Conservation (phyloP, 108 stramenopile species). For the Nannochloropsis oceanica region DNA sequence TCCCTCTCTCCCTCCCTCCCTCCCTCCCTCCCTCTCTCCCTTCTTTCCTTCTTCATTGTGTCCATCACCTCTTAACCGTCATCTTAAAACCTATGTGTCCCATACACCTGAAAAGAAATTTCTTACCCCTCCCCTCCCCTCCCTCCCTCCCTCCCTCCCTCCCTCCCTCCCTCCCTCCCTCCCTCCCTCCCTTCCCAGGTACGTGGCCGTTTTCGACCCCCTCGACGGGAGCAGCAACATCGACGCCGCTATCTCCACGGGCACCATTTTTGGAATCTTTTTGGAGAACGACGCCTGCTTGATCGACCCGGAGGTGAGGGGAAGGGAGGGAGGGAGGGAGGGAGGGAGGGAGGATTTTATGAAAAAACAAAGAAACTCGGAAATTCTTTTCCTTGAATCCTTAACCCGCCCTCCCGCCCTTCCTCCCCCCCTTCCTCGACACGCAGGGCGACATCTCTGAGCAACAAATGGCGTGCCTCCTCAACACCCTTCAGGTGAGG, state of each 20-base stretch:
- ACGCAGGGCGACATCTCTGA: too few species aligned
- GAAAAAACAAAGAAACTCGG: too few species aligned
- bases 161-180: neutral
- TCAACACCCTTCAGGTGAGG: too few species aligned
- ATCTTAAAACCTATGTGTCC: too few species aligned
- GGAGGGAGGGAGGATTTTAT: too few species aligned
- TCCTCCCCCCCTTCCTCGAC: too few species aligned
- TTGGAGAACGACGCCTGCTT: conserved; percentile 47
- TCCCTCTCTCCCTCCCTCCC: neutral
- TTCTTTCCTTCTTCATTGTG: neutral
- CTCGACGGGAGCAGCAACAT: conserved; percentile 78
- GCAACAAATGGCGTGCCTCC: too few species aligned
- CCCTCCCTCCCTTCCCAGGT: neutral
- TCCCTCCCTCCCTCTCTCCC: neutral
- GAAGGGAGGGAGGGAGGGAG: too few species aligned
- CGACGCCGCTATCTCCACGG: conserved; percentile 79
- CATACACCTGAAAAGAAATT: neutral
- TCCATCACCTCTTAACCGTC: too few species aligned
- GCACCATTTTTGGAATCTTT: conserved; percentile 73
- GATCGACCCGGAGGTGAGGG: conserved; percentile 1
- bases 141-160: neutral
- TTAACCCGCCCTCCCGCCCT: too few species aligned
- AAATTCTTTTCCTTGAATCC: too few species aligned
- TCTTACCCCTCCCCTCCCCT: neutral
- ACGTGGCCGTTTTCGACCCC: conserved; percentile 71